Conservation (phyloP, 2,329 filamentous ascomycete genomes). For the Hypomyces rosellus region DNA sequence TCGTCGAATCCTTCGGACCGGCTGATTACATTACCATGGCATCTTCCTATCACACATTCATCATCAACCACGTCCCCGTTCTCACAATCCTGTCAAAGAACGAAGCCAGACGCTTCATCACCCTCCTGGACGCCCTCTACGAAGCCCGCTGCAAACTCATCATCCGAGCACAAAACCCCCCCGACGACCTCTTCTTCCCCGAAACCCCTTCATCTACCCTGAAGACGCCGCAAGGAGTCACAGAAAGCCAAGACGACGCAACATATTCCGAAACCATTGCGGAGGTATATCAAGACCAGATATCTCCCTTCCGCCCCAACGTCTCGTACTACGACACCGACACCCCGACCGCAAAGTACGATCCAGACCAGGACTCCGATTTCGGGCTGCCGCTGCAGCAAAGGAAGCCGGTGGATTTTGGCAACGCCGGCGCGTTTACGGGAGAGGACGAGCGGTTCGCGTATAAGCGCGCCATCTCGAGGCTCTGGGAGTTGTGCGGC, state of each 20-base stretch:
- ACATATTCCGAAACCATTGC: conserved; percentile 40
- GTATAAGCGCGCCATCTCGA: conserved; percentile 67
- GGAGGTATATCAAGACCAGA: conserved; percentile 73
- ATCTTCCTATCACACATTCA: conserved; percentile 71
- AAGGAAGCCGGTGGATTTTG: conserved; percentile 52
- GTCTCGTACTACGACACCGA: conserved; percentile 57
- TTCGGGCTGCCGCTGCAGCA: conserved; percentile 38
- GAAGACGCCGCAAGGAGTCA: no score
- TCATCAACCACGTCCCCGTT: conserved; percentile 64
- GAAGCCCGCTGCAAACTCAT: conserved; percentile 74
- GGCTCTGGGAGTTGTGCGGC: conserved; percentile 80
- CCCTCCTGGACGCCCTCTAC: conserved; percentile 72
- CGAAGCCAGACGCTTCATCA: conserved; percentile 75
- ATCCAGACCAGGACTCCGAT: conserved; percentile 52
- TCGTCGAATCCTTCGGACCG: conserved; percentile 65
- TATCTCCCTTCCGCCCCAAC: conserved; percentile 73
- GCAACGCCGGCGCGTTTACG: conserved; percentile 60
- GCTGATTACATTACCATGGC: conserved; percentile 80
- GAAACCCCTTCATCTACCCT: conserved; percentile 30
- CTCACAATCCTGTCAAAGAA: conserved; percentile 67
- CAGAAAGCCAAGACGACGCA: conserved; percentile 24
- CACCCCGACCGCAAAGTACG: conserved; percentile 40
- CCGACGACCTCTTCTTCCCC: conserved; percentile 74
- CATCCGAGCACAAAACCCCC: conserved; percentile 59
- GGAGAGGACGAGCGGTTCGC: conserved; percentile 79